phyloP scores from a whole-genome alignment of 1,284 basidiomycete species.

The Melampsora americana region DNA sequence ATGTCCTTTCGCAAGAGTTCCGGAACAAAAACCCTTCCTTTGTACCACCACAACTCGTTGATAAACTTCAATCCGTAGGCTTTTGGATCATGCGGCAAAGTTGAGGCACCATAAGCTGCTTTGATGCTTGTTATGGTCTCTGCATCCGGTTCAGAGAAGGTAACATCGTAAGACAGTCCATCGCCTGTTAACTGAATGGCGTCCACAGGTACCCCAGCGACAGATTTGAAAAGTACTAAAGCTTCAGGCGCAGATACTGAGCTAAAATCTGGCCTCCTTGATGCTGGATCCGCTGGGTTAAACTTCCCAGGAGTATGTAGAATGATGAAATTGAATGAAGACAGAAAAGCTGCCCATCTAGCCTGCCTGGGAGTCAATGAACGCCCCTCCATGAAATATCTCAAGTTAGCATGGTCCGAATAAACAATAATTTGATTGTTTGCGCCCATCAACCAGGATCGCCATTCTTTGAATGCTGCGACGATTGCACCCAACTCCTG shows the following conservation, averaged over 20 bases:
- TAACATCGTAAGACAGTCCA: too few species aligned
- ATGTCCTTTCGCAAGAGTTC: background rate
- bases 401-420: background rate
- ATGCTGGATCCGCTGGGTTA: constrained; percentile 20
- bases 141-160: too few species aligned
- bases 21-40: too few species aligned
- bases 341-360: background rate
- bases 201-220: too few species aligned
- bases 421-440: background rate
- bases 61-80: too few species aligned
- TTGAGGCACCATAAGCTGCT: too few species aligned
- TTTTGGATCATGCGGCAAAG: too few species aligned
- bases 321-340: background rate
- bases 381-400: background rate
- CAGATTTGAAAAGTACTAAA: too few species aligned
- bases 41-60: too few species aligned
- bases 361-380: background rate
- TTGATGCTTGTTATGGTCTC: too few species aligned
- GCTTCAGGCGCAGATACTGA: too few species aligned
- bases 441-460: background rate
- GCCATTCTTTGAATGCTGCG: background rate
- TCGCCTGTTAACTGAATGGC: too few species aligned
- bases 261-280: background rate
- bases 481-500: background rate
- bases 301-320: background rate